Evolutionary conservation across 306 rosid species (phyloP).

Genomic region (Mimosa pudica): DNA sequence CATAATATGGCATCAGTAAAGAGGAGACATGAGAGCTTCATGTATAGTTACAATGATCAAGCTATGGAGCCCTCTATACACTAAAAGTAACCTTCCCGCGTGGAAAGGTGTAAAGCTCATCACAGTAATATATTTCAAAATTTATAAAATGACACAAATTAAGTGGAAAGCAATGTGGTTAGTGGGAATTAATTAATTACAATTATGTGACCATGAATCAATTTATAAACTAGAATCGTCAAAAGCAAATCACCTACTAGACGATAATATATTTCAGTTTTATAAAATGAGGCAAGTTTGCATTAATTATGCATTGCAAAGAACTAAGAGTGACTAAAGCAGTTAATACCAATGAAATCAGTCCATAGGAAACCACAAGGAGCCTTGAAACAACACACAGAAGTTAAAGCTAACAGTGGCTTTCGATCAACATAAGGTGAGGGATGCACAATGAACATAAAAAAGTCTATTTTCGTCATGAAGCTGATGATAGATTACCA

Average conservation of each 20-base stretch:
- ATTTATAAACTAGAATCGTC: neutral
- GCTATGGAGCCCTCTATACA: neutral
- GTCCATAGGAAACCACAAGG: constrained; percentile 15
- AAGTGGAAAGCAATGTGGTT: neutral
- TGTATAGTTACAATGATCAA: constrained; percentile 4
- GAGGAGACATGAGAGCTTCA: constrained; percentile 38
- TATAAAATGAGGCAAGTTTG: neutral
- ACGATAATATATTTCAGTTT: neutral
- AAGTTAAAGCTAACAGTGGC: constrained; percentile 16
- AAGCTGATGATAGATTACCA: neutral
- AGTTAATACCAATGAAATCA: neutral
- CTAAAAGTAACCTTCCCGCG: constrained; percentile 28
- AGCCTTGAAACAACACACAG: neutral
- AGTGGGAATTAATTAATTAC: neutral
- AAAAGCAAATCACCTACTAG: neutral
- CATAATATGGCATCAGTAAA: constrained; percentile 43
- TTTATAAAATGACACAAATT: constrained; percentile 7
- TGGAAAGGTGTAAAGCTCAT: constrained; percentile 19
- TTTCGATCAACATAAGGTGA: neutral
- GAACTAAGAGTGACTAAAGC: neutral
- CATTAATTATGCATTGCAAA: constrained; percentile 2
- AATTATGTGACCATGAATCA: neutral
- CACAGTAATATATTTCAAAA: constrained; percentile 6
- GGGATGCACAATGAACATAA: neutral
- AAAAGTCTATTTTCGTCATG: neutral